These are phyloP conservation scores for Xylaria arbuscula DNA, from an alignment of 2,329 filamentous ascomycete species.

Conservation along the genomic window DNA sequence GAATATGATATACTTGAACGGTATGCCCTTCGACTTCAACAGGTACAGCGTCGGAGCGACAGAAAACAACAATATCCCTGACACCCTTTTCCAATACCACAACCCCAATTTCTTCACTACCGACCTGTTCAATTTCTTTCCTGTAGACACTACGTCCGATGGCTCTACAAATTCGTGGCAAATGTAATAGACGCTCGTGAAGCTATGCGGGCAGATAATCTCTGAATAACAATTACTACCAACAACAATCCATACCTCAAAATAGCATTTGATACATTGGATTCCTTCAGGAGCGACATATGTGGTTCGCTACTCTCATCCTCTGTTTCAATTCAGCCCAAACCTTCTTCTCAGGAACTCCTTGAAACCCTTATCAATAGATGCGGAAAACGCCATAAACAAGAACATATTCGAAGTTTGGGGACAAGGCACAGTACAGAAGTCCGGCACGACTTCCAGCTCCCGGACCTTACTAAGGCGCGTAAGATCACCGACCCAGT, in stretches of 20 bases:
- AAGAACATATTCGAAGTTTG: constrained; percentile 66
- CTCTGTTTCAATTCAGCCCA: constrained; percentile 34
- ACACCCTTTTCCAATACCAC: constrained; percentile 13
- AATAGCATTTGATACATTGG: not conserved
- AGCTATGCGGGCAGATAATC: not conserved
- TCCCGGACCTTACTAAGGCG: constrained; percentile 61
- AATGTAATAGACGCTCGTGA: not conserved
- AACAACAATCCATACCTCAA: not conserved
- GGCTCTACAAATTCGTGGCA: constrained; percentile 16
- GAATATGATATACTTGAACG: constrained; percentile 28
- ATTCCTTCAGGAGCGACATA: not conserved
- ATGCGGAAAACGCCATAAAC: constrained; percentile 69
- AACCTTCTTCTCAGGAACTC: constrained; percentile 61
- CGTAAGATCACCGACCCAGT: constrained; percentile 68
- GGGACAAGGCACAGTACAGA: constrained; percentile 65
- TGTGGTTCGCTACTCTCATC: not conserved
- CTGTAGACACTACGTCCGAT: constrained; percentile 14
- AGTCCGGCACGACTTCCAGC: constrained; percentile 63
- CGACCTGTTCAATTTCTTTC: constrained; percentile 26
- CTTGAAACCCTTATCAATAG: constrained; percentile 66
- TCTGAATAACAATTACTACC: not conserved
- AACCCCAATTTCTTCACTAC: constrained; percentile 23
- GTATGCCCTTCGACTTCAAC: not conserved
- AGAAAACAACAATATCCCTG: not conserved
- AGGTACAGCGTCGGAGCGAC: not conserved